Evolutionary conservation across 2,329 filamentous ascomycete genomes (phyloP).

Genomic region (Exophiala dermatitidis): DNA sequence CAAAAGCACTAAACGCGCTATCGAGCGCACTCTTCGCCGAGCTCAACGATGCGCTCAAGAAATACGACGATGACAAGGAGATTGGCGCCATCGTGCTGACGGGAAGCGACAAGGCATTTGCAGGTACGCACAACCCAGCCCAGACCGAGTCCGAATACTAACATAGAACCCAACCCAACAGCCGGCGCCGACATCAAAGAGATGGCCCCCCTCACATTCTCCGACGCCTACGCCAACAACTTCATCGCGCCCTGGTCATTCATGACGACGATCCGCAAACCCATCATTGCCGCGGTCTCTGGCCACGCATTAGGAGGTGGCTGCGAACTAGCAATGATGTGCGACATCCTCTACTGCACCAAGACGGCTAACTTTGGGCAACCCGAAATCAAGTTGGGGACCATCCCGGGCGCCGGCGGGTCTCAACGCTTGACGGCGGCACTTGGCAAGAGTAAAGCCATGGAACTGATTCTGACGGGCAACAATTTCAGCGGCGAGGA

Average conservation of each 20-base stretch:
- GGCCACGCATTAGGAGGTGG: slow-evolving; percentile 92
- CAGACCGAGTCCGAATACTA: not conserved
- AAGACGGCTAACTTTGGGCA: slow-evolving; percentile 84
- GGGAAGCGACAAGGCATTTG: slow-evolving; percentile 83
- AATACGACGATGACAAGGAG: slow-evolving; percentile 61
- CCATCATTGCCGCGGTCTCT: slow-evolving; percentile 87
- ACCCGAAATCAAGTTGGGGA: slow-evolving; percentile 92
- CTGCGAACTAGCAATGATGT: slow-evolving; percentile 97
- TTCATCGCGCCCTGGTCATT: slow-evolving; percentile 96
- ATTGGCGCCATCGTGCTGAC: slow-evolving; percentile 78
- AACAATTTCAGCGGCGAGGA: slow-evolving; percentile 75
- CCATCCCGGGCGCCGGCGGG: slow-evolving; percentile 85
- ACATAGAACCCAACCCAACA: slow-evolving; percentile 8
- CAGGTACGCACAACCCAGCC: slow-evolving; percentile 38
- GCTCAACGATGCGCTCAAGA: slow-evolving; percentile 68
- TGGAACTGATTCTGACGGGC: slow-evolving; percentile 86
- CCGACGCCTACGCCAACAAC: slow-evolving; percentile 74
- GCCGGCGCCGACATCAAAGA: slow-evolving; percentile 98
- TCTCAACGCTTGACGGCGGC: slow-evolving; percentile 80
- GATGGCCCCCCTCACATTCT: slow-evolving; percentile 89
- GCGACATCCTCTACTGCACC: slow-evolving; percentile 88
- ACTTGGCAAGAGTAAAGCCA: slow-evolving; percentile 75
- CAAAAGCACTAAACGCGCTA: slow-evolving; percentile 91
- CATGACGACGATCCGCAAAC: slow-evolving; percentile 80
- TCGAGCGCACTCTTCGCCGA: slow-evolving; percentile 85